Evolutionary conservation across 1,284 basidiomycete genomes (phyloP).

Genomic region (Trametes sp.): DNA sequence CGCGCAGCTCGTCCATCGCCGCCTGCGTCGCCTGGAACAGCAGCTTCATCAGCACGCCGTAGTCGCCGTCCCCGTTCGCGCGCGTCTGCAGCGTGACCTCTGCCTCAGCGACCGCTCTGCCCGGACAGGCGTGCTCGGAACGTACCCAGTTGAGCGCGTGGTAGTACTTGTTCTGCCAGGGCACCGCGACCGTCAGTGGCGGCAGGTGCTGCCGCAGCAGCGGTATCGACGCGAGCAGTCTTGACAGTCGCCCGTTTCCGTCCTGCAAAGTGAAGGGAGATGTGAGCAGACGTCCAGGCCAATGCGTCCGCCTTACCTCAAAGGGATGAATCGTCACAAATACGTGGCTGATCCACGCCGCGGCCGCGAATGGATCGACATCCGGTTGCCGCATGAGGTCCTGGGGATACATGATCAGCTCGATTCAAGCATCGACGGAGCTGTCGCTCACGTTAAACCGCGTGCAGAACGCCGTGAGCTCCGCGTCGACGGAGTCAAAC

Average conservation of each 20-base stretch:
- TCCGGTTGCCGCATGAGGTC: slow-evolving; percentile 13
- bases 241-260: slow-evolving; percentile 23
- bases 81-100: slow-evolving; percentile 8
- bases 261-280: slow-evolving; percentile 3
- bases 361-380: slow-evolving; percentile 21
- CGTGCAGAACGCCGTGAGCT: slow-evolving; percentile 23
- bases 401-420: not conserved
- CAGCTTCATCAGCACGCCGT: slow-evolving; percentile 21
- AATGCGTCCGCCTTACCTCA: slow-evolving; percentile 10
- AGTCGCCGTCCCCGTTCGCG: slow-evolving; percentile 23
- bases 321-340: slow-evolving; percentile 28
- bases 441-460: slow-evolving; percentile 22
- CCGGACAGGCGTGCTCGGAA: not conserved
- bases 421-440: not conserved
- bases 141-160: slow-evolving; percentile 21
- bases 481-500: slow-evolving; percentile 25
- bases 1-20: slow-evolving; percentile 18
- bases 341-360: slow-evolving; percentile 27
- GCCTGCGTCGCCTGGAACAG: slow-evolving; percentile 19
- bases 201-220: slow-evolving; percentile 18
- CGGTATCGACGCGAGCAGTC: slow-evolving; percentile 25
- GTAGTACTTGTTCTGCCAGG: slow-evolving; percentile 18
- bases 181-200: slow-evolving; percentile 16
- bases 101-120: not conserved
- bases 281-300: not conserved